Evolutionary conservation across 2,329 filamentous ascomycete species (phyloP).

Genomic region (Trichoderma sp.): DNA sequence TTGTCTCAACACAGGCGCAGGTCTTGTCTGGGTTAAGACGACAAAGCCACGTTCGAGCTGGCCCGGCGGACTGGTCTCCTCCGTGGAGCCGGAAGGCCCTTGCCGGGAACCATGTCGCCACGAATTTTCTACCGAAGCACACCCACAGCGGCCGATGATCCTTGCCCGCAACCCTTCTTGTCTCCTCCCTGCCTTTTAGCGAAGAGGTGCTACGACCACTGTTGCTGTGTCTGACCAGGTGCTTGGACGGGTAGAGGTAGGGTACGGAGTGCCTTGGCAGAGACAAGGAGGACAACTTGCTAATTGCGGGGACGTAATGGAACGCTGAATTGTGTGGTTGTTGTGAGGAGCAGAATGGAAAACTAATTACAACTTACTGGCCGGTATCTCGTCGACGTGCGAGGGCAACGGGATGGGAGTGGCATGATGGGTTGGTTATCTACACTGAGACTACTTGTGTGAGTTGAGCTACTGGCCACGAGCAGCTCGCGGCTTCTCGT

Average conservation of each 20-base stretch:
- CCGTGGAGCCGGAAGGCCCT: constrained; percentile 40
- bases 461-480: background rate
- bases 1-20: constrained; percentile 16
- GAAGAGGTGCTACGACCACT: background rate
- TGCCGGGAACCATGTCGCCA: constrained; percentile 34
- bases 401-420: background rate
- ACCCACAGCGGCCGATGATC: constrained; percentile 22
- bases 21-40: background rate
- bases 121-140: constrained; percentile 25
- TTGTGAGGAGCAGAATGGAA: background rate
- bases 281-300: background rate
- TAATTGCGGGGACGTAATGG: background rate
- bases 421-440: background rate
- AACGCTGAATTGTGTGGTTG: constrained; percentile 12
- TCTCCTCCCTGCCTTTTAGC: constrained; percentile 6
- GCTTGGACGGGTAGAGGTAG: background rate
- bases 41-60: constrained; percentile 19
- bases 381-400: background rate
- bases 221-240: background rate
- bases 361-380: background rate
- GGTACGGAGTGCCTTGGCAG: background rate
- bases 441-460: too few relatives aligned
- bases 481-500: too few relatives aligned
- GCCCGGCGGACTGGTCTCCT: constrained; percentile 22
- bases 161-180: constrained; percentile 3